Evolutionary conservation across 2,329 filamentous ascomycete species (phyloP).

Genomic region (Pyrenophora seminiperda): DNA sequence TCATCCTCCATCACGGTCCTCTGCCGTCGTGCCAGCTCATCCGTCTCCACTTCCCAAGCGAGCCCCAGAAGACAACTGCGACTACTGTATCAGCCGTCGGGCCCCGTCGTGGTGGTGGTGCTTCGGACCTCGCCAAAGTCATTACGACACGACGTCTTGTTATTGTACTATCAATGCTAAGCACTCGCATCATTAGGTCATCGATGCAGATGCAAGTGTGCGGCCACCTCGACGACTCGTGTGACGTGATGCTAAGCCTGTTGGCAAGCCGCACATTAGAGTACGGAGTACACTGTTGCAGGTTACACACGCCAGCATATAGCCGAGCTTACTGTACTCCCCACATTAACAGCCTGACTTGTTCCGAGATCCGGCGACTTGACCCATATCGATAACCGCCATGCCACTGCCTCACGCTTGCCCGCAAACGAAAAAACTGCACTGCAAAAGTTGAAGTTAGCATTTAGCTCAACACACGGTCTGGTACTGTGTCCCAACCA

Average conservation of each 20-base stretch:
- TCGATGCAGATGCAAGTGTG: slow-evolving; percentile 11
- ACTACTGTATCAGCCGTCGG: slow-evolving; percentile 6
- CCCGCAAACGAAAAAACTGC: too few species aligned
- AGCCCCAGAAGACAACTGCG: slow-evolving; percentile 6
- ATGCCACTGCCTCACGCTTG: slow-evolving; percentile 1
- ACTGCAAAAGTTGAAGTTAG: too few species aligned
- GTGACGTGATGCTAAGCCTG: slow-evolving; percentile 19
- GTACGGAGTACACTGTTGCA: too few species aligned
- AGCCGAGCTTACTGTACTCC: too few species aligned
- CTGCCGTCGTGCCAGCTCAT: slow-evolving; percentile 20
- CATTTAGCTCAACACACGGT: too few species aligned
- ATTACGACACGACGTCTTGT: slow-evolving; percentile 22
- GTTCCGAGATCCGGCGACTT: slow-evolving; percentile 17
- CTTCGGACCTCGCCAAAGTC: slow-evolving; percentile 19
- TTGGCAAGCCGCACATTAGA: neutral
- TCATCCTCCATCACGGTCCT: slow-evolving; percentile 8
- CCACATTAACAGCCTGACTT: too few species aligned
- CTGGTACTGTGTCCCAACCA: slow-evolving; percentile 3
- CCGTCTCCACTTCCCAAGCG: slow-evolving; percentile 24
- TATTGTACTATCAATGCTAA: too few species aligned
- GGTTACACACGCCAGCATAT: slow-evolving; percentile 21
- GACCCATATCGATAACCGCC: slow-evolving; percentile 10
- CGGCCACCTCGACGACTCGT: slow-evolving; percentile 17
- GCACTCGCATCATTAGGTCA: slow-evolving; percentile 26
- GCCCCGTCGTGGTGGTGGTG: slow-evolving; percentile 6